Base-by-base conservation (phyloP, 306 rosid genomes). In the Acacia melanoxylon region DNA sequence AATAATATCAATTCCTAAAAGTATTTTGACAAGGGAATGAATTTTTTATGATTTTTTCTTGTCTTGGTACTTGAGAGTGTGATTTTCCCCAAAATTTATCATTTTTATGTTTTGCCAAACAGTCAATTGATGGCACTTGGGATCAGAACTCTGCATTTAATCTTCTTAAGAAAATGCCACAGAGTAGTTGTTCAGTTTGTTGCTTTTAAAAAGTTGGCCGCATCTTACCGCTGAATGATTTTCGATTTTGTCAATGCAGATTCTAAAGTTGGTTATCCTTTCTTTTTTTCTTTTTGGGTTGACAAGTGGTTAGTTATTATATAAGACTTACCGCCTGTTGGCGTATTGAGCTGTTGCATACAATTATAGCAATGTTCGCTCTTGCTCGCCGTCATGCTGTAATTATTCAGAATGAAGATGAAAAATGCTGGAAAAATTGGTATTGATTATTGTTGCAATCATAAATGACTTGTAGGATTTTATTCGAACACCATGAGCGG, bases 401-500 rank as follows among this genome's bases (percentile, higher is more conserved):
- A 54, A 63, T 72, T 77, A 66, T 68, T 69, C 66, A 73, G 75
- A 67, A 63, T 13, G 80, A 73, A 61, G 65, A 71, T 78, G 83
- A 80, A 46, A 58, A 45, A 48, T 17, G 14, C 76, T 31, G 69
- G 40, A 54, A 75, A 68, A 42, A 25, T 59, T 74, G 79, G 81
- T 72, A 65, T 81, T 85, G 61, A 37, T 54, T 81, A 68, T 77
- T 83, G 75, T 85, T 78, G 68, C 75, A 37, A 83, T 82, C 73
- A 4, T 61, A 83, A n/a, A 79, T 80, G 82, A 66, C 74, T 63
- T 87, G 33, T 73, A 80, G 86, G 76, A 58, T 85, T 78, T 72
- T 77, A 73, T 79, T 45, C 67, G 74, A 73, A 37, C 82, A 81
- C 68, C 79, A 95, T 93, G 98, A 91, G 88, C 82, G 75, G 67